Evolutionary conservation across 257 asterid species (phyloP).

Genomic region (Solanum sejunctum): DNA sequence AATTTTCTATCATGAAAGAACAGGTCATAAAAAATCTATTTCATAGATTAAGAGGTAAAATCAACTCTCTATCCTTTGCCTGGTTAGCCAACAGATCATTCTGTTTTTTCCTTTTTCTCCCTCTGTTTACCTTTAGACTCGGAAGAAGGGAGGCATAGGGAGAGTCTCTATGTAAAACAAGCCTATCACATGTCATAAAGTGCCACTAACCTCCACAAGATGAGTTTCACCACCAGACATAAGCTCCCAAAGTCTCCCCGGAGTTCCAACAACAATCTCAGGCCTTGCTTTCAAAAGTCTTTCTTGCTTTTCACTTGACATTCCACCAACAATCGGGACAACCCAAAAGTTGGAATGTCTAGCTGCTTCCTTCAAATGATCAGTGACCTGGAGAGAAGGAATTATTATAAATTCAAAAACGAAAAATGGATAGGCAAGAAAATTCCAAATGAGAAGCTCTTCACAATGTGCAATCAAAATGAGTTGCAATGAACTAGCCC

Average conservation of each 20-base stretch:
- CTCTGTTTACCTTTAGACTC: not conserved
- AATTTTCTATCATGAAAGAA: not conserved
- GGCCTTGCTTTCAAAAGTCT: conserved; percentile 79
- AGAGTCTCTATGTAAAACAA: not conserved
- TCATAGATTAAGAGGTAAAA: not conserved
- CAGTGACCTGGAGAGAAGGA: conserved; percentile 49
- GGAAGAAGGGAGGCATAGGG: not conserved
- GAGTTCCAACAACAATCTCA: conserved; percentile 98
- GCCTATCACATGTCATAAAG: not conserved
- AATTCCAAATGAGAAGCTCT: not conserved
- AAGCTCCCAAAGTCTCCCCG: conserved; percentile 96
- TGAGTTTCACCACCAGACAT: conserved; percentile 85
- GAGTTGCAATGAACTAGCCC: not conserved
- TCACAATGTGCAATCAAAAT: not conserved
- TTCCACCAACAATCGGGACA: conserved; percentile 92
- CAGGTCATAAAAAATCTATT: not conserved
- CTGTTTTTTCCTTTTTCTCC: not conserved
- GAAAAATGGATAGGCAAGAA: not conserved
- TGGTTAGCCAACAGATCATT: not conserved
- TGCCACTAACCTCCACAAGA: conserved; percentile 68
- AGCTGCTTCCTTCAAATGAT: conserved; percentile 76
- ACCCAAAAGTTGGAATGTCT: conserved; percentile 46
- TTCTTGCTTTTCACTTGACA: conserved; percentile 91
- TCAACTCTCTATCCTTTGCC: not conserved
- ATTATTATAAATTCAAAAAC: not conserved